A percentile compares a stretch with the other conserved stretches of the same genome.
Conservation (phyloP, 1,284 basidiomycete species). For the Ceratorhiza oryzae-sativae region DNA sequence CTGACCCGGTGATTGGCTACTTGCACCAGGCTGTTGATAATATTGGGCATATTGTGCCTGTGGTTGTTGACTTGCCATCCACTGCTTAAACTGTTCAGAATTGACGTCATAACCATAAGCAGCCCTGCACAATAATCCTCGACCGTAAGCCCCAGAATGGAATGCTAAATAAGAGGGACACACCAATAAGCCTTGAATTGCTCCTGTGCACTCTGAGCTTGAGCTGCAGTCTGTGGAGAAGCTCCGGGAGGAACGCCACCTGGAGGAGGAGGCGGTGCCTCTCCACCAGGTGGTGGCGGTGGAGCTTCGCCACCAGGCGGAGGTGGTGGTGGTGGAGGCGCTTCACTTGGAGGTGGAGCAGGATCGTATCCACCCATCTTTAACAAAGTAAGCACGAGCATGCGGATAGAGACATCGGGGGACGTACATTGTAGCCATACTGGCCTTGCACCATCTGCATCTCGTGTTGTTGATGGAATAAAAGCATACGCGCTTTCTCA, state of each 20-base stretch:
- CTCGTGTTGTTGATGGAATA: conserved; percentile 80
- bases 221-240: conserved; percentile 53
- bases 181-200: conserved; percentile 55
- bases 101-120: conserved; percentile 91
- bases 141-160: conserved; percentile 71
- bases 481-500: conserved; percentile 70
- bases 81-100: conserved; percentile 78
- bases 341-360: conserved; percentile 59
- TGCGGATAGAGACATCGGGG: background rate
- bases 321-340: conserved; percentile 59
- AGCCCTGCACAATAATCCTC: conserved; percentile 65
- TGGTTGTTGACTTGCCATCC: conserved; percentile 66
- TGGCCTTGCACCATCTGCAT: conserved; percentile 79
- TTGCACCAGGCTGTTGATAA: conserved; percentile 52
- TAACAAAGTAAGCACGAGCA: background rate
- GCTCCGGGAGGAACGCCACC: conserved; percentile 49
- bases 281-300: conserved; percentile 61
- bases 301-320: conserved; percentile 63
- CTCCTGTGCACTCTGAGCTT: conserved; percentile 51
- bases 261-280: conserved; percentile 48
- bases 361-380: conserved; percentile 45
- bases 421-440: conserved; percentile 66
- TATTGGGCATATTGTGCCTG: conserved; percentile 69
- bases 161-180: background rate
- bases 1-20: background rate